Conservation (phyloP, 306 rosid species). For the Prunus salicina region DNA sequence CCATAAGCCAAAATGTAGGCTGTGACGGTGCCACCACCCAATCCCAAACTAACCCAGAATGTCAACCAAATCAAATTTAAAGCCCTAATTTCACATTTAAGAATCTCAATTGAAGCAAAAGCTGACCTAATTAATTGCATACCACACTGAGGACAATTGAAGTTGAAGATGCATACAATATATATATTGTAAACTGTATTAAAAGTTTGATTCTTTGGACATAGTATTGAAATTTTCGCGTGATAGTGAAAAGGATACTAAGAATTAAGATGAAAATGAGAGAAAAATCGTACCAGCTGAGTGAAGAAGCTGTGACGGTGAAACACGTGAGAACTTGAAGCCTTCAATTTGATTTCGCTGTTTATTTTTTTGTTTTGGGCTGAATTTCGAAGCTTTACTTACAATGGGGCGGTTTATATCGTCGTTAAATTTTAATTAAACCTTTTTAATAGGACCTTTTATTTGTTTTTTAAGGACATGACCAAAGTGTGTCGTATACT, state of each 20-base stretch:
- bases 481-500: too few species aligned
- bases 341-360: not conserved
- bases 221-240: not conserved
- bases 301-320: not conserved
- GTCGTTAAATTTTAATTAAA: not conserved
- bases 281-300: conserved; percentile 8
- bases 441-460: too few species aligned
- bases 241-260: not conserved
- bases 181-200: not conserved
- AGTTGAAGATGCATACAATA: not conserved
- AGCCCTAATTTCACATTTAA: not conserved
- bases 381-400: not conserved
- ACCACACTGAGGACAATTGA: not conserved
- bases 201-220: conserved; percentile 2
- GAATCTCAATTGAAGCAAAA: conserved; percentile 1
- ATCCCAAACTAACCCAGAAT: not conserved
- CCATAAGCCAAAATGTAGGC: not conserved
- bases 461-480: too few species aligned
- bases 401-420: not conserved
- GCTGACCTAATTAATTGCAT: conserved; percentile 11
- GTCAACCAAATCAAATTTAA: not conserved
- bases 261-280: not conserved
- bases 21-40: not conserved
- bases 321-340: not conserved
- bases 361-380: not conserved